Evolutionary conservation across 768 basidiomycete species (phyloP), one percentile per base, ranked within the genome.

Genomic region (Trametes meyenii): DNA sequence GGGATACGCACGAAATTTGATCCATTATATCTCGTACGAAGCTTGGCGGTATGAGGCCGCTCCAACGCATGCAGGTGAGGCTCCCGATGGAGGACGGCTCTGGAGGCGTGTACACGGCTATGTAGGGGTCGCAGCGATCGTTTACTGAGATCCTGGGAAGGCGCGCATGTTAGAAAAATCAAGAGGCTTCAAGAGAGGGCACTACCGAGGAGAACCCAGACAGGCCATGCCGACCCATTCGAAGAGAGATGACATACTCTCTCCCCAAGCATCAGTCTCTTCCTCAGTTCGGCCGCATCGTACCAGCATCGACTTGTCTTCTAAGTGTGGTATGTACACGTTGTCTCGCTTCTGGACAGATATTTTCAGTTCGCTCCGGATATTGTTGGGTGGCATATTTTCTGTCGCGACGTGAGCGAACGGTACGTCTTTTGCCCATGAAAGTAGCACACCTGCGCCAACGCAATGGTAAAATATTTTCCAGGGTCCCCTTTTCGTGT

Each of bases 141-240:
- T 84, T 84, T 4, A 77, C 83, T 39, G 76, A 71, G 5, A 92
- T 70, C 66, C 90, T 92, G 62, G n/a, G 48, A 6, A 13, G 39
- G 0, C 29, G 8, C 29, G 29, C 29, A 33, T 33, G 12, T 23
- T 48, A 42, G 3, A 26, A 40, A n/a, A 36, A 21, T 6, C 14
- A 12, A 8, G 19, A n/a, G n/a, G 29, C 29, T 48, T 50, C 39
- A 2, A 26, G 19, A 2, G 7, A 36, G 44, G 56, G 16, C 11
- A 42, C 6, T 61, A 87, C 90, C 90, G 78, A 69, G 88, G 86
- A 1, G 90, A 78, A 14, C 84, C 87, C 5, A 91, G 68, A 58
- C 77, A 78, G 3, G 84, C 86, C 83, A 91, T 81, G 7, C 89
- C 90, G 8, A 85, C 78, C 90, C 90, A 92, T 69, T 91, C 90